phyloP scores from a whole-genome alignment of 768 basidiomycete genomes.

The Macrolepiota albuminosa region DNA sequence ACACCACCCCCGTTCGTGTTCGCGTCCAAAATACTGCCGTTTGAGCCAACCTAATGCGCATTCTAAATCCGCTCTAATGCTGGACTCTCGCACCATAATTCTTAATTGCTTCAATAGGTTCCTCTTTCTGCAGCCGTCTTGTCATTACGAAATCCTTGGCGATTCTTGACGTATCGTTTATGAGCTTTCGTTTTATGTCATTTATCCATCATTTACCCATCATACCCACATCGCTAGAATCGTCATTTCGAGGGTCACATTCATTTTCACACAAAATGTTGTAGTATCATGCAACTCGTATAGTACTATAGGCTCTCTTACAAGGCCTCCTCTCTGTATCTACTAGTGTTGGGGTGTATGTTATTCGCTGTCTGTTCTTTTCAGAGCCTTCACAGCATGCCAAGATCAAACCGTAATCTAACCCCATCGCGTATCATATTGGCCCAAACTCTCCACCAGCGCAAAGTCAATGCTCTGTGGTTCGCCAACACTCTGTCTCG shows the following conservation, averaged over 20 bases:
- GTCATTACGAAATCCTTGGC: not conserved
- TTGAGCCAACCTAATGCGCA: constrained; percentile 16
- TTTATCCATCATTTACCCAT: constrained; percentile 15
- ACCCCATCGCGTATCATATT: constrained; percentile 27
- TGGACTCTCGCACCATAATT: constrained; percentile 12
- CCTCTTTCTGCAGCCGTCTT: not conserved
- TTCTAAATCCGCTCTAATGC: constrained; percentile 14
- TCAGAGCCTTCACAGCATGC: not conserved
- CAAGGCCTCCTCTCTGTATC: constrained; percentile 10
- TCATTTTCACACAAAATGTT: constrained; percentile 9
- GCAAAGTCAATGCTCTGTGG: constrained; percentile 28
- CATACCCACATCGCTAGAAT: constrained; percentile 1
- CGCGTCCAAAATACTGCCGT: constrained; percentile 39
- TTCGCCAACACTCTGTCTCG: constrained; percentile 19
- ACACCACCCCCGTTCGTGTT: constrained; percentile 35
- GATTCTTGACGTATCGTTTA: not conserved
- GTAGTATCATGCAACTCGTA: constrained; percentile 10
- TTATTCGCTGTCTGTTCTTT: not conserved
- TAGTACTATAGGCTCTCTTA: constrained; percentile 6
- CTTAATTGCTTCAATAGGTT: constrained; percentile 2
- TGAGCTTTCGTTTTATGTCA: not conserved
- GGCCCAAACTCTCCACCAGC: constrained; percentile 22
- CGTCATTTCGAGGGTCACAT: constrained; percentile 6
- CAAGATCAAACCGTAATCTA: constrained; percentile 1
- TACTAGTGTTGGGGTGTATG: constrained; percentile 8